Base-by-base conservation (phyloP, 2,329 filamentous ascomycete species). In the Nannizziopsis barbatae region DNA sequence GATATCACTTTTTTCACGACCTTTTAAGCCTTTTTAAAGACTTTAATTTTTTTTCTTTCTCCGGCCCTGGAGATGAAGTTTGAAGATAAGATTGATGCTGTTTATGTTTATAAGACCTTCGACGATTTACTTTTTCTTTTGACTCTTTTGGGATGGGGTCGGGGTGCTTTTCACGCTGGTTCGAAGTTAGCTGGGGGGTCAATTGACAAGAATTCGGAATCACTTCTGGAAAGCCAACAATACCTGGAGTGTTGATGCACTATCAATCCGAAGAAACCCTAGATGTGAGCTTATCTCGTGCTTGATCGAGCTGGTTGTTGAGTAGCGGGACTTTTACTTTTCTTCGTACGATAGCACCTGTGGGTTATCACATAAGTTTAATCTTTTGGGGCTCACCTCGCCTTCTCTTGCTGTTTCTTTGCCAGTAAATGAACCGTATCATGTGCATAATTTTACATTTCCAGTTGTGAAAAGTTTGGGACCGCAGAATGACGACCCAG, bases 261-360 rank as follows among this genome's bases (percentile, higher is more conserved):
- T 27, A 9, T 9, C 11, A 36, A 22, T 15, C 14, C 45, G 30
- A 39, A 42, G 11, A 27, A 36, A 18, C 36, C 45, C 15, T 20
- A 27, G 18, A n/a, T 33, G 39, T 27, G 15, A 17, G 17, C 14
- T 42, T 47, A 35, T 42, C 27, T 37, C 45, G 41, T 47, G 45
- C 22, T 47, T 41, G 37, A 47, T 36, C 45, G 45, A 47, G 45
- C 45, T 47, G 45, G 39, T 42, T 47, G 45, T 47, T 42, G 38
- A 42, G 36, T 42, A 39, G 18, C 45, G 35, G 38, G 20, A 6
- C n/a, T n/a, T 32, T 18, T 36, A 35, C 36, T 42, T 17, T 36
- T 27, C 15, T 42, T 37, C 31, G 22, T 47, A 12, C 12, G 37
- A 47, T 35, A 47, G 45, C 18, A 12, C 45, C 15, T 45, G 8